Percentiles rank a stretch among this genome's conserved stretches.
Conservation (phyloP, 495 filamentous ascomycete species). For the Penicillium atrosanguineum region DNA sequence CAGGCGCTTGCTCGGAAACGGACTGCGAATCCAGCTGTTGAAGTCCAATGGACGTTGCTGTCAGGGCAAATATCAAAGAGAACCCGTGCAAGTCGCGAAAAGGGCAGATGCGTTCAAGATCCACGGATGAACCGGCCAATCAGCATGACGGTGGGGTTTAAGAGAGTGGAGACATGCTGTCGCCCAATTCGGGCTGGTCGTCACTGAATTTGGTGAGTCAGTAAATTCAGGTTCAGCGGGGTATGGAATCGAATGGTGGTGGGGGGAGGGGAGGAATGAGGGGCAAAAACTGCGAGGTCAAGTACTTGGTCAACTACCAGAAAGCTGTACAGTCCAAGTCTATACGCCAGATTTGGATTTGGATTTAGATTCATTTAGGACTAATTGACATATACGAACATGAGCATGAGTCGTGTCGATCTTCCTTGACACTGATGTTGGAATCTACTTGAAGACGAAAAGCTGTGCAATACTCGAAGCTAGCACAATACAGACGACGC, state of each 20-base stretch:
- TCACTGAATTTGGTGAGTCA: not conserved
- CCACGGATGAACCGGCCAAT: constrained; percentile 11
- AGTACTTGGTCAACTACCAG: not conserved
- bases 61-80: no score
- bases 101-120: constrained; percentile 13
- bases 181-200: not conserved
- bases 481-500: not conserved
- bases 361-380: no score
- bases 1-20: not conserved
- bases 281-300: not conserved
- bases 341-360: not conserved
- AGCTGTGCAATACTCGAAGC: not conserved
- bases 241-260: not conserved
- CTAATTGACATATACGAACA: not conserved
- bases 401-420: not conserved
- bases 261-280: not conserved
- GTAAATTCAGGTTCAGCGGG: no score
- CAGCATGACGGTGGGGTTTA: not conserved
- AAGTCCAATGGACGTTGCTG: no score
- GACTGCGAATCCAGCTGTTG: not conserved
- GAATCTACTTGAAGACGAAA: not conserved
- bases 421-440: not conserved
- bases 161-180: not conserved
- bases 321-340: no score
- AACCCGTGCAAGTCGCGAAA: constrained; percentile 6